Evolutionary conservation across 2,329 filamentous ascomycete genomes (phyloP), one percentile per base, ranked within the genome.

Genomic region (Alternaria sp.): DNA sequence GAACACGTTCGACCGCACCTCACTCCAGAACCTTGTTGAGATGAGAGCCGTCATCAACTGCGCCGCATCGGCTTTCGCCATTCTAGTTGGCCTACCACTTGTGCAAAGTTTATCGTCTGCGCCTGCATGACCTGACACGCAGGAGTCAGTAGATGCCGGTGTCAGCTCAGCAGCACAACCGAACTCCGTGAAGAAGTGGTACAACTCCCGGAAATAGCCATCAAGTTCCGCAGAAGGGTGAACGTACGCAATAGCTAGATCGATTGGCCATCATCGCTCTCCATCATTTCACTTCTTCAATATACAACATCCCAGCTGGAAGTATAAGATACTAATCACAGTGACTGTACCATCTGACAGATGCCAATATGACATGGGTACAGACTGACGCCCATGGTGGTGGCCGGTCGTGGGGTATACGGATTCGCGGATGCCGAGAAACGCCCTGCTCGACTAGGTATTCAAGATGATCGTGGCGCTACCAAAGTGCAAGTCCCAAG

Each of bases 101-200:
- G 5, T 11, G 30, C 13, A 52, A 52, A 21, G 19, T 17, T 40
- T 12, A 47, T 55, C 45, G 9, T n/a, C 36, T 40, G 36, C 45
- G 23, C 57, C 44, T 49, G 25, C 40, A 54, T 54, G 26, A n/a
- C 40, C 50, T 47, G 57, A 55, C 57, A 57, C 21, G 40, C 15
- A 12, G 50, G 40, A 60, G 49, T 43, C 19, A 46, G 28, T 60
- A 47, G 9, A 15, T n/a, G 50, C 40, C 25, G 43, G 23, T 17
- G 30, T 52, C 49, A 52, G 30, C 49, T 52, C 49, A 40, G 28
- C 19, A 52, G 28, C 49, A 36, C 7, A 21, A 17, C 13, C 49
- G 19, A 52, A 52, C 30, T 36, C 49, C 49, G 49, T 40, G 13
- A 36, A 15, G 19, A 21, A 23, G 21, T 52, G 49, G 21, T 52